Conservation (phyloP, 305 asterid genomes). For the Andrographis paniculata region DNA sequence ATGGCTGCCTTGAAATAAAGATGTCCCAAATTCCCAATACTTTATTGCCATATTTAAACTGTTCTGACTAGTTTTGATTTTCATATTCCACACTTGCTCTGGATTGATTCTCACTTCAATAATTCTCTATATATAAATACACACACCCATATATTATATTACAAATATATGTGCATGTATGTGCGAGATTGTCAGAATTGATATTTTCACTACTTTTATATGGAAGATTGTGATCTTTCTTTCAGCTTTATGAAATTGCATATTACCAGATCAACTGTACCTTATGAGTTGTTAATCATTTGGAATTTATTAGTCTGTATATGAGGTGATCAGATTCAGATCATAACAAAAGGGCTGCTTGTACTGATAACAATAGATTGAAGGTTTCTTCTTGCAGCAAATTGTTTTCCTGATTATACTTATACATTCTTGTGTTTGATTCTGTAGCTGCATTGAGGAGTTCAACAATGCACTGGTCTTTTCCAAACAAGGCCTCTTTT, state of each 20-base stretch:
- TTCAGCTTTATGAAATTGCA: slow-evolving; percentile 17
- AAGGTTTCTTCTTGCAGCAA: too few relatives aligned
- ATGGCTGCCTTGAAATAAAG: slow-evolving; percentile 18
- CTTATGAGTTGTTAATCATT: slow-evolving; percentile 24
- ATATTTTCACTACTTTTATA: slow-evolving; percentile 12
- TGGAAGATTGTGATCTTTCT: slow-evolving; percentile 11
- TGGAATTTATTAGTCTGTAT: slow-evolving; percentile 21
- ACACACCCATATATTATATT: too few relatives aligned
- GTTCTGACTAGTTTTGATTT: slow-evolving; percentile 42
- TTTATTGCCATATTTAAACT: slow-evolving; percentile 19
- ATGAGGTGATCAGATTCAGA: slow-evolving; percentile 12
- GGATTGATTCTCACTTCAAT: slow-evolving; percentile 24
- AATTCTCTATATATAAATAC: too few relatives aligned
- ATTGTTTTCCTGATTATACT: too few relatives aligned
- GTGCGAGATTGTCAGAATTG: slow-evolving; percentile 35
- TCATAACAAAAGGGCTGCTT: too few relatives aligned
- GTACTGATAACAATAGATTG: too few relatives aligned
- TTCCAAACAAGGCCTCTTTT: too few relatives aligned
- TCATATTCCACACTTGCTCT: slow-evolving; percentile 31
- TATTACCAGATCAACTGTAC: slow-evolving; percentile 16
- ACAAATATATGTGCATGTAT: slow-evolving; percentile 27
- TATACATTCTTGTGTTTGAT: too few relatives aligned
- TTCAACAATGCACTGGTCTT: too few relatives aligned
- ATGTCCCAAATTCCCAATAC: slow-evolving; percentile 18
- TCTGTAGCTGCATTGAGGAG: slow-evolving; percentile 41